Evolutionary conservation across 164 flowering plant genomes (phyloP), one percentile per base, ranked within the genome.

Genomic region (Sextonia rubra): DNA sequence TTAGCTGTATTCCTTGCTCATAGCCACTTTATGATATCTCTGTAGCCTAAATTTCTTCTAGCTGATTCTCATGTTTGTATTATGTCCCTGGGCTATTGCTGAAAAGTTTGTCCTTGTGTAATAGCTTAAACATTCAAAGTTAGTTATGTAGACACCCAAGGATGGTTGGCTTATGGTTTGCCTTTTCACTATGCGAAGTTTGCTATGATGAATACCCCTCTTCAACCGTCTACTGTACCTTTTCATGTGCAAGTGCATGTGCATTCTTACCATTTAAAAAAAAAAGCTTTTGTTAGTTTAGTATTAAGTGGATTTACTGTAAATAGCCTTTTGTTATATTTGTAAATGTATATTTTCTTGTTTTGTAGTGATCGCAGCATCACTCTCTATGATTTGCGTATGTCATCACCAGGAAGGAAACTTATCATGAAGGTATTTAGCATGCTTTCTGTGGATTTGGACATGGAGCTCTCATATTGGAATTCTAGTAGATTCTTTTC

Each of bases 281-380:
- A 30, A 7, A 0, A 0, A 5, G 0, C 8, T 37, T 37, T 26
- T 9, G 5, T 64, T 23, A 17, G 20, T 27, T 11, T 29, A 30
- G 20, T 58, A 48, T 47, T 68, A 25, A 55, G 9, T 44, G 30
- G 29, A 12, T 60, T n/a, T 4, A 24, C n/a, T 23, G 20, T 26
- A 29, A 3, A 26, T 15, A 20, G 68, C 15, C 20, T 37, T 30
- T 26, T 2, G 44, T 25, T 62, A 47, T 65, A 27, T 76, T 68
- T 80, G 70, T n/a, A 58, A 47, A 61, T 22, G 63, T 11, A 55
- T 75, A 22, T 47, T 27, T 27, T 29, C 27, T 49, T 14, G 71
- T 76, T 69, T 80, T 74, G 68, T 77, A 95, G 98, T 83, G 98
- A 95, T 63, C 94, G 98, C 32, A 88, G 93, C 80, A 93, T 95